Percentiles rank a stretch among this genome's conserved stretches.
Conservation (phyloP, 257 asterid genomes). For the Galeopsis tetrahit region DNA sequence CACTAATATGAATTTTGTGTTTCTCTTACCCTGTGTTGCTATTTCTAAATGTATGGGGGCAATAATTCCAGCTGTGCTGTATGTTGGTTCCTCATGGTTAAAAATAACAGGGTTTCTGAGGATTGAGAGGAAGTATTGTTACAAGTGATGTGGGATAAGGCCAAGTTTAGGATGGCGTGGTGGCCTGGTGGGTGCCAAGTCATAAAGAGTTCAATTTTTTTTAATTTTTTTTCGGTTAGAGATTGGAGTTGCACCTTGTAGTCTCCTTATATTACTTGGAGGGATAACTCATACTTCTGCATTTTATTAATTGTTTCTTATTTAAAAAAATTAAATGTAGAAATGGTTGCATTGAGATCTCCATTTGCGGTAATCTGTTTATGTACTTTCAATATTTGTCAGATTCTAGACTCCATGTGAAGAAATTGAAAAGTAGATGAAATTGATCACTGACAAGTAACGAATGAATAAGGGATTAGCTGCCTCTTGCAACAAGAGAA, state of each 20-base stretch:
- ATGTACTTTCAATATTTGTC: neutral
- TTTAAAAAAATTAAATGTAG: neutral
- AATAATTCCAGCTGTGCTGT: neutral
- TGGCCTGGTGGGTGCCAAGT: conserved; percentile 7
- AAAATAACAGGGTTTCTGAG: neutral
- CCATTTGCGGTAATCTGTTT: conserved; percentile 13
- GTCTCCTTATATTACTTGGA: neutral
- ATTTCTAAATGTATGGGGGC: neutral
- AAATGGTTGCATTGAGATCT: conserved; percentile 2
- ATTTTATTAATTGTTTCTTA: neutral
- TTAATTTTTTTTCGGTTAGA: neutral
- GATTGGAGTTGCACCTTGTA: neutral
- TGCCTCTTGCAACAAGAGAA: conserved; percentile 24
- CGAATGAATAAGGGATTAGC: neutral
- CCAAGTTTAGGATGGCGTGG: neutral
- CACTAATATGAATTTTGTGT: neutral
- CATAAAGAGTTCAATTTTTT: neutral
- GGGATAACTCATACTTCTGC: neutral
- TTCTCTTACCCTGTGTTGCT: conserved; percentile 2
- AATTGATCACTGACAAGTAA: conserved; percentile 12
- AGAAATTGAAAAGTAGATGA: conserved; percentile 17
- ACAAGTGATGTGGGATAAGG: neutral
- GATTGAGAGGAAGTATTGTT: neutral
- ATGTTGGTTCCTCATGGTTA: neutral
- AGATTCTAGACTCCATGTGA: conserved; percentile 7